These are phyloP conservation scores for Kurtzmaniella quercitrusa DNA, from an alignment of 1,139 yeast species.

Conservation along the genomic window DNA sequence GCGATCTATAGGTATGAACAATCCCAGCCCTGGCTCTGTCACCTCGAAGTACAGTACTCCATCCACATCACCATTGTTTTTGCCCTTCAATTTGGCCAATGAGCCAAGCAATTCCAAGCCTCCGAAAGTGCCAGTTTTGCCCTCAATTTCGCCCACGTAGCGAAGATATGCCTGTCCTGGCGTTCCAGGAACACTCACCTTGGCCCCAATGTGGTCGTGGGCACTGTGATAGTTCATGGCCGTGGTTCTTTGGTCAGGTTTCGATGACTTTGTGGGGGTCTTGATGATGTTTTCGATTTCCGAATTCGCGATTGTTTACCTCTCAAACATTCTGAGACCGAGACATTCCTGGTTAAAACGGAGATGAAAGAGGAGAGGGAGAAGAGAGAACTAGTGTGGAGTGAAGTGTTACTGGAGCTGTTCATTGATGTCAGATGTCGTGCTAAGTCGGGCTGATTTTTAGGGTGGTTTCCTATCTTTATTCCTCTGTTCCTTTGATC, in stretches of 20 bases:
- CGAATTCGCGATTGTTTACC: not conserved
- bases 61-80: slow-evolving; percentile 42
- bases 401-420: not conserved
- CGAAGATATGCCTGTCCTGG: slow-evolving; percentile 57
- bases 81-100: slow-evolving; percentile 43
- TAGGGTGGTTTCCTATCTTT: too few species aligned
- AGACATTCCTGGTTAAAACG: not conserved
- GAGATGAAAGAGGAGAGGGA: not conserved
- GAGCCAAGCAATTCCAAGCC: slow-evolving; percentile 80
- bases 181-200: slow-evolving; percentile 42
- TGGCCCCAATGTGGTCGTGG: slow-evolving; percentile 26
- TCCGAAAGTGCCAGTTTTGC: slow-evolving; percentile 74
- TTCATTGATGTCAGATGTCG: not conserved
- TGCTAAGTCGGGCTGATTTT: too few species aligned
- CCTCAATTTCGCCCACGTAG: slow-evolving; percentile 71
- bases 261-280: not conserved
- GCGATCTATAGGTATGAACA: slow-evolving; percentile 69
- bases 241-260: not conserved
- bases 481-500: too few species aligned
- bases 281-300: not conserved
- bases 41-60: slow-evolving; percentile 48
- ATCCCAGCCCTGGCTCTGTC: slow-evolving; percentile 58
- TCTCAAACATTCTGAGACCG: not conserved
- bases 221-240: not conserved
- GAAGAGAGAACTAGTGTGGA: too few species aligned